These are phyloP conservation scores for Aspergillus brasiliensis DNA, from an alignment of 2,329 filamentous ascomycete genomes.

Conservation along the genomic window DNA sequence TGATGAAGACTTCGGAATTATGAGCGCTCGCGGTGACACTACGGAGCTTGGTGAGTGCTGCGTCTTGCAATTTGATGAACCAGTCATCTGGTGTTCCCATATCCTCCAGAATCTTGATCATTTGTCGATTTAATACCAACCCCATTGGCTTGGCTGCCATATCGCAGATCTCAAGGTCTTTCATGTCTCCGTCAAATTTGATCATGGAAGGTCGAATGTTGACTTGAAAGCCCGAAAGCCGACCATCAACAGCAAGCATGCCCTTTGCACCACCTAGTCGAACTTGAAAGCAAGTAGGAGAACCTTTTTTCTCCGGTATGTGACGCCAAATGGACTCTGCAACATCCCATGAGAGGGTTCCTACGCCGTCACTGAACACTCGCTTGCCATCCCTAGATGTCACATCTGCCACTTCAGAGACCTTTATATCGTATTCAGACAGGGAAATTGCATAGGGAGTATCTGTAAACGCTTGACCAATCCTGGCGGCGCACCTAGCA, in stretches of 20 bases:
- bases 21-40: constrained; percentile 58
- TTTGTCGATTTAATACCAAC: constrained; percentile 73
- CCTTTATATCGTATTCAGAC: constrained; percentile 19
- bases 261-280: constrained; percentile 75
- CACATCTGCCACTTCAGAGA: constrained; percentile 27
- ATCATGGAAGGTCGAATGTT: constrained; percentile 73
- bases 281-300: constrained; percentile 72
- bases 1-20: constrained; percentile 69
- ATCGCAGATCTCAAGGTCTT: constrained; percentile 44
- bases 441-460: constrained; percentile 65
- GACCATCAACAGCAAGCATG: constrained; percentile 70
- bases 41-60: constrained; percentile 63
- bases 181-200: constrained; percentile 70
- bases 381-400: constrained; percentile 45
- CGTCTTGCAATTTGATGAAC: constrained; percentile 66
- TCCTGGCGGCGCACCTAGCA: constrained; percentile 61
- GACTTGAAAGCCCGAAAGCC: constrained; percentile 60
- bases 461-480: constrained; percentile 71
- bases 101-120: constrained; percentile 86
- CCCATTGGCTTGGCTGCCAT: constrained; percentile 67
- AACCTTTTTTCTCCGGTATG: constrained; percentile 50
- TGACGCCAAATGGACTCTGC: constrained; percentile 60
- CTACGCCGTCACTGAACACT: constrained; percentile 78
- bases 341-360: constrained; percentile 66
- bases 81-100: constrained; percentile 61